phyloP scores from a whole-genome alignment of 163 green algal species.

The Coccomyxa subellipsoidea region DNA sequence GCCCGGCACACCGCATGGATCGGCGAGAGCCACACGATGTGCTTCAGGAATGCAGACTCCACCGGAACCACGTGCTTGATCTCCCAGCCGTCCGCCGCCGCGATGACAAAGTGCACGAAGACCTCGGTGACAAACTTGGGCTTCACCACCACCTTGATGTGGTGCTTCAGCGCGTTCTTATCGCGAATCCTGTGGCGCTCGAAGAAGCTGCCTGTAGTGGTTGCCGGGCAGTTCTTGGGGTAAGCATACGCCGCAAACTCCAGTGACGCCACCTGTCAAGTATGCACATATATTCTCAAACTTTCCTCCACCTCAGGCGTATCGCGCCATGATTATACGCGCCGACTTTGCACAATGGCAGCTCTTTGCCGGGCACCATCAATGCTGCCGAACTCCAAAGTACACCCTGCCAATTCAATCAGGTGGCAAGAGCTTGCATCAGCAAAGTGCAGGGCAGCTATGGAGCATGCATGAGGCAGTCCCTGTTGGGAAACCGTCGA shows the following conservation, averaged over 20 bases:
- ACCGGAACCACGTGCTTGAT: background rate
- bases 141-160: conserved; percentile 4
- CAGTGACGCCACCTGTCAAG: background rate
- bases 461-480: too few relatives aligned
- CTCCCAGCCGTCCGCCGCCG: background rate
- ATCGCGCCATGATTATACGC: too few relatives aligned
- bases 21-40: background rate
- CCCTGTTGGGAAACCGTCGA: too few relatives aligned
- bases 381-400: too few relatives aligned
- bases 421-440: too few relatives aligned
- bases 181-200: background rate
- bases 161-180: background rate
- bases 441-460: too few relatives aligned
- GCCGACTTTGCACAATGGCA: too few relatives aligned
- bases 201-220: background rate
- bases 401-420: too few relatives aligned
- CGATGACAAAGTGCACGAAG: conserved; percentile 3
- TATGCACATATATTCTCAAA: background rate
- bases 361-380: too few relatives aligned
- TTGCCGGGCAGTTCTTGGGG: background rate
- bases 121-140: background rate
- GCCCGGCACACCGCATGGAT: background rate
- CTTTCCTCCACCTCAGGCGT: too few relatives aligned
- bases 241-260: background rate
- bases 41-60: background rate